Base-by-base conservation (phyloP, 352 stramenopile genomes). In the Phytopythium litorale region DNA sequence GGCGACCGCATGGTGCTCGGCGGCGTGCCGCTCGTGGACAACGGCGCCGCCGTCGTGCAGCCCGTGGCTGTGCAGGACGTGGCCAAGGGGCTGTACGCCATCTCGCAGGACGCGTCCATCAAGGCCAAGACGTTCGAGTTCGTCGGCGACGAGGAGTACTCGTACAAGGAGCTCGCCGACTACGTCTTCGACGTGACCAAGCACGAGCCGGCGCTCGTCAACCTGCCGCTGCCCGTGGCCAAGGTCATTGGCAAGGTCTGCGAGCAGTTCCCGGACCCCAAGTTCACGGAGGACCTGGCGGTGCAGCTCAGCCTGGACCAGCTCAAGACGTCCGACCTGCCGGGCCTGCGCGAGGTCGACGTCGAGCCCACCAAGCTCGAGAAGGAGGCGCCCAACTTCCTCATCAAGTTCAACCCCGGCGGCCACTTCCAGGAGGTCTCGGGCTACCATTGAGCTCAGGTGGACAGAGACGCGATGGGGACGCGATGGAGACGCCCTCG, bases 61-160 rank as follows among this genome's bases (percentile, higher is more conserved):
- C 97, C 97, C 6, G 94, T 93, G 71, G 91, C 89, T 60, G 84
- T 92, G 60, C 91, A 89, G 54, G 84, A 95, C 62, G 87, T 92
- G 37, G 87, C 87, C 33, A 80, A 82, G 56, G 87, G 75, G 37
- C 84, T 95, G 62, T 95, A 92, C 71, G 76, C 87, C 62, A 77
- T 94, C 51, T 81, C 67, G 51, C 79, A 91, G 72, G 85, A 96
- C 71, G 54, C 68, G 62, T 90, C 64, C 65, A 94, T 98, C 68
- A 84, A 97, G 54, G 95, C 96, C 57, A 83, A 97, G 66, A 97
- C 85, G 8, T 98, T 99, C 53, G 94, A 99, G 72, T 90, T 98
- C 64, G 97, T 97, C 57, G 97, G 97, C 37, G 92, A 97, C 28
- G 89, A 98, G 56, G 94, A 98, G 76, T 99, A 98, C 71, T 96